phyloP scores from a whole-genome alignment of 192 early-diverging fungal species.

The Coemansia javaensis region DNA sequence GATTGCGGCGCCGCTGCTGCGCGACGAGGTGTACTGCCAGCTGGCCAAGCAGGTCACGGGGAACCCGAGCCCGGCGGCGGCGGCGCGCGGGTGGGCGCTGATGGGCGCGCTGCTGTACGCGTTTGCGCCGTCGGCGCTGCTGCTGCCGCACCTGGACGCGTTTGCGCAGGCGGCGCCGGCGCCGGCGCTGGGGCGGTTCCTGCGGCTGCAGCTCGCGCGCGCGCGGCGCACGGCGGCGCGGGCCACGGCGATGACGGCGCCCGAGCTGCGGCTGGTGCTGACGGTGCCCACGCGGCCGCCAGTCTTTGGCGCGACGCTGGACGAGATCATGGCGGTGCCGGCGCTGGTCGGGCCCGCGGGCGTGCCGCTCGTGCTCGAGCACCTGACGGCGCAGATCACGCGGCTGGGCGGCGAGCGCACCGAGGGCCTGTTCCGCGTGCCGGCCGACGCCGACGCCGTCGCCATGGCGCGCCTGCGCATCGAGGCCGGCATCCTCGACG shows the following conservation, averaged over 20 bases:
- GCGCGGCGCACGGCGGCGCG: conserved; percentile 76
- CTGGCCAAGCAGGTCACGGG: conserved; percentile 81
- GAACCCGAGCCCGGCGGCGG: conserved; percentile 59
- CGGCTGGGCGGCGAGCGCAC: conserved; percentile 70
- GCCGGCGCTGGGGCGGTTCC: conserved; percentile 22
- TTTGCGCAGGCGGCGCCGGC: conserved; percentile 57
- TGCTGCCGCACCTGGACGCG: conserved; percentile 75
- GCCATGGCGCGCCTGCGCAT: conserved; percentile 69
- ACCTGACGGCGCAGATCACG: conserved; percentile 69
- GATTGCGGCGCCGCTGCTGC: conserved; percentile 65
- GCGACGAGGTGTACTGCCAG: conserved; percentile 95
- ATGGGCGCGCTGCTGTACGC: conserved; percentile 75
- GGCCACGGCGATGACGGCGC: conserved; percentile 62
- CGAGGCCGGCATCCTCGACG: conserved; percentile 75
- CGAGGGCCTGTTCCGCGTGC: conserved; percentile 96
- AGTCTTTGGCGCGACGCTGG: conserved; percentile 86
- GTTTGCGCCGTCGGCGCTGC: conserved; percentile 87
- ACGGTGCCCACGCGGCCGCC: conserved; percentile 79
- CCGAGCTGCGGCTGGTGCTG: conserved; percentile 60
- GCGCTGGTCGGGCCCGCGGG: conserved; percentile 40
- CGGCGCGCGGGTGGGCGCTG: conserved; percentile 81
- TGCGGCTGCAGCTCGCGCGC: conserved; percentile 62
- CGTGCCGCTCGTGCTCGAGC: conserved; percentile 78
- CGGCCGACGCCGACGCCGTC: conserved; percentile 85
- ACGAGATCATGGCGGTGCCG: conserved; percentile 67